Percentiles rank a stretch among this genome's conserved stretches.
These are phyloP conservation scores for Cordia subcordata DNA, from an alignment of 257 asterid genomes.

Conservation along the genomic window DNA sequence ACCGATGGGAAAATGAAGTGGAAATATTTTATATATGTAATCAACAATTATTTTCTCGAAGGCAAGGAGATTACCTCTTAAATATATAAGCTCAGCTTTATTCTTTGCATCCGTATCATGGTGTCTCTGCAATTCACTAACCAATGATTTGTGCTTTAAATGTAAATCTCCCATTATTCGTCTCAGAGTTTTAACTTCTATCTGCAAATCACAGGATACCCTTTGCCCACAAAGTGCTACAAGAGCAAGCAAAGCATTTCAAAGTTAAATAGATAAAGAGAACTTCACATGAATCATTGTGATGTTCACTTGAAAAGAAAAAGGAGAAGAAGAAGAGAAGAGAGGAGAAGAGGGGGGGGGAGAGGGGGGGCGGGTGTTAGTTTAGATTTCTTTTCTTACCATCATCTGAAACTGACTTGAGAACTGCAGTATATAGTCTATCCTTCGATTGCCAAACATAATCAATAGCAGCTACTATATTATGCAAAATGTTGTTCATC, in stretches of 20 bases:
- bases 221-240: constrained; percentile 5
- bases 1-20: no score
- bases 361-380: no score
- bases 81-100: constrained; percentile 57
- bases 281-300: no score
- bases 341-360: no score
- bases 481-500: constrained; percentile 29
- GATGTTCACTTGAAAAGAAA: no score
- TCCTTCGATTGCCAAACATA: constrained; percentile 37
- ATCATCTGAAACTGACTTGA: constrained; percentile 33
- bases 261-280: no score
- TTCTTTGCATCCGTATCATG: constrained; percentile 74
- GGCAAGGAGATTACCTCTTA: constrained; percentile 45
- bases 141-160: constrained; percentile 65
- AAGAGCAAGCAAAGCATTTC: no score
- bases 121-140: constrained; percentile 66
- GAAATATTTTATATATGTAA: no score
- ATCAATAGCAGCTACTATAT: constrained; percentile 36
- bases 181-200: constrained; percentile 59
- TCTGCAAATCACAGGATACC: constrained; percentile 46
- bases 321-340: no score
- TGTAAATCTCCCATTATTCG: constrained; percentile 51
- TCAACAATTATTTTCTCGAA: no score
- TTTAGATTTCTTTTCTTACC: constrained; percentile 32
- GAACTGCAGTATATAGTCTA: constrained; percentile 32